Percentiles rank a stretch among this genome's conserved stretches.
These are phyloP conservation scores for Monosporascus sp. DNA, from an alignment of 2,329 filamentous ascomycete species.

Conservation along the genomic window DNA sequence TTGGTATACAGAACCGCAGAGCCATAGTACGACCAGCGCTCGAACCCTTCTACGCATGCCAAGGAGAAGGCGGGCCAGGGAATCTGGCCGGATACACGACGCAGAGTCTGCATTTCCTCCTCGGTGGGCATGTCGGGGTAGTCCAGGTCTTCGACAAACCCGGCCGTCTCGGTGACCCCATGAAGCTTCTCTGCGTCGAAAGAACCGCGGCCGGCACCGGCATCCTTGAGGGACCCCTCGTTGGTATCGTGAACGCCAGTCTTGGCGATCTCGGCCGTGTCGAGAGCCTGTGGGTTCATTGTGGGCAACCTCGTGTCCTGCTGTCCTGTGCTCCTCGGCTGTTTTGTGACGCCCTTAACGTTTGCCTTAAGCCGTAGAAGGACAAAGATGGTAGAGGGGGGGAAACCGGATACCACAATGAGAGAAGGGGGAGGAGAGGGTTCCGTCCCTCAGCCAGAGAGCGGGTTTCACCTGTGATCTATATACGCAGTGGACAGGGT, in stretches of 20 bases:
- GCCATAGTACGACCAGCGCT: slow-evolving; percentile 75
- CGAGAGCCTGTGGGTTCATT: neutral
- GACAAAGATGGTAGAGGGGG: neutral
- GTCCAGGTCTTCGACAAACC: neutral
- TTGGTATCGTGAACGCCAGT: neutral
- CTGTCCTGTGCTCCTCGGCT: neutral
- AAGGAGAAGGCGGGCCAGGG: slow-evolving; percentile 64
- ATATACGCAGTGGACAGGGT: neutral
- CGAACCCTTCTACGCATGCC: slow-evolving; percentile 68
- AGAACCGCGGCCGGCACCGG: neutral
- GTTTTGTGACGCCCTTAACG: neutral
- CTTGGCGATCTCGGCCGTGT: neutral
- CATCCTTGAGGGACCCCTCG: neutral
- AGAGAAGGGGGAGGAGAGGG: neutral
- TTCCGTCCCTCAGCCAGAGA: neutral
- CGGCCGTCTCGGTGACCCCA: neutral
- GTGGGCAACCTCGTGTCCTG: neutral
- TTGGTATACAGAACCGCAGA: slow-evolving; percentile 64
- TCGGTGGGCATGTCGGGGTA: slow-evolving; percentile 44
- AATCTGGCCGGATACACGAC: slow-evolving; percentile 58
- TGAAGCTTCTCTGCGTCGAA: neutral
- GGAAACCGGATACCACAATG: neutral
- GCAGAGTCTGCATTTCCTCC: slow-evolving; percentile 57
- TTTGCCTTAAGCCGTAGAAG: neutral
- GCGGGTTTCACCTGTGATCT: neutral